Evolutionary conservation across 2,329 filamentous ascomycete species (phyloP).

Genomic region (Fusarium guadeloupense): DNA sequence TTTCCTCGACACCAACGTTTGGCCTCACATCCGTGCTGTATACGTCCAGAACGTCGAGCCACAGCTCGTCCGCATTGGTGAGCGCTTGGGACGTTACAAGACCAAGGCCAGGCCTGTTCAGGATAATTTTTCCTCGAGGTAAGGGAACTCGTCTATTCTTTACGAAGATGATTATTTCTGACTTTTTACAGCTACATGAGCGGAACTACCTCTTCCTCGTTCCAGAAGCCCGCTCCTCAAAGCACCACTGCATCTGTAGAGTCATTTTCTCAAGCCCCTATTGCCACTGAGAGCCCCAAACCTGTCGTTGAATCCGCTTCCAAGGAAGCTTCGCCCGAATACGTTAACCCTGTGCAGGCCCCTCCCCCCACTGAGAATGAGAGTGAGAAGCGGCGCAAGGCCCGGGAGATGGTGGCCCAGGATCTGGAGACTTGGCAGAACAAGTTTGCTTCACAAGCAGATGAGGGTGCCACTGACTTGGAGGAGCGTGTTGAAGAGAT

Average conservation of each 20-base stretch:
- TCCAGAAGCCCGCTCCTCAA: slow-evolving; percentile 49
- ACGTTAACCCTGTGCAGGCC: slow-evolving; percentile 52
- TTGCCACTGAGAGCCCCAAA: slow-evolving; percentile 16
- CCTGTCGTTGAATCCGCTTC: slow-evolving; percentile 38
- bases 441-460: slow-evolving; percentile 85
- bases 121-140: slow-evolving; percentile 30
- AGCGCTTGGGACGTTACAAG: slow-evolving; percentile 82
- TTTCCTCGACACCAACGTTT: slow-evolving; percentile 80
- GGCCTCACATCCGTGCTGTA: slow-evolving; percentile 80
- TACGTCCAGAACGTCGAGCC: slow-evolving; percentile 96
- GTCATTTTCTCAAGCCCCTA: slow-evolving; percentile 44
- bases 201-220: slow-evolving; percentile 46
- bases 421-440: slow-evolving; percentile 88
- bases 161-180: not conserved
- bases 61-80: slow-evolving; percentile 89
- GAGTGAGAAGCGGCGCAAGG: slow-evolving; percentile 64
- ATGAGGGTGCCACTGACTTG: slow-evolving; percentile 80
- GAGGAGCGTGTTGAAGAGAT: slow-evolving; percentile 73
- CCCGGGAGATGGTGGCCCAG: slow-evolving; percentile 73
- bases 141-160: not conserved
- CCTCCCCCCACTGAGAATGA: slow-evolving; percentile 59
- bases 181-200: slow-evolving; percentile 32
- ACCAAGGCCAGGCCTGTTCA: slow-evolving; percentile 48
- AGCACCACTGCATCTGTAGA: slow-evolving; percentile 40
- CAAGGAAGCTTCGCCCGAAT: slow-evolving; percentile 35